Conservation (phyloP, 192 early-diverging fungal genomes). For the Rhizophagus prolifer region DNA sequence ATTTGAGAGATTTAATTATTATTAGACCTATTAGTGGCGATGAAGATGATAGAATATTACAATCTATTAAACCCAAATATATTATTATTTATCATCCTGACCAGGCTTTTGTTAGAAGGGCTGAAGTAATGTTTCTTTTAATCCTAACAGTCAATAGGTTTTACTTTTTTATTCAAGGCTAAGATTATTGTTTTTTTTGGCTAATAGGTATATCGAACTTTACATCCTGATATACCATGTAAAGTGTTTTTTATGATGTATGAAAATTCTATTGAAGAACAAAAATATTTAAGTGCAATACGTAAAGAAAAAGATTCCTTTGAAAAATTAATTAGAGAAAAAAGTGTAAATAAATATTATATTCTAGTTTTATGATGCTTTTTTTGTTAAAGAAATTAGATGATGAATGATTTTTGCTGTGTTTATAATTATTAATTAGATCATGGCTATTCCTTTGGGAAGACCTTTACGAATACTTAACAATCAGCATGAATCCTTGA, state of each 20-base stretch:
- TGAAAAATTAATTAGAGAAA: slow-evolving; percentile 86
- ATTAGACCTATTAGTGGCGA: slow-evolving; percentile 61
- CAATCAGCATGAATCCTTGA: slow-evolving; percentile 29
- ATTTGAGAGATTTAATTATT: slow-evolving; percentile 49
- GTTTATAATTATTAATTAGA: slow-evolving; percentile 38
- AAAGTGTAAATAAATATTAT: slow-evolving; percentile 56
- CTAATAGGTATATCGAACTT: slow-evolving; percentile 53
- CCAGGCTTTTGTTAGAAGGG: slow-evolving; percentile 78
- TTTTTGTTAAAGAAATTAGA: background rate
- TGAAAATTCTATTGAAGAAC: slow-evolving; percentile 94
- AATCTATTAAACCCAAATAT: slow-evolving; percentile 67
- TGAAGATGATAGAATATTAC: slow-evolving; percentile 63
- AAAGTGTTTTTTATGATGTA: slow-evolving; percentile 94
- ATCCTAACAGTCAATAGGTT: background rate
- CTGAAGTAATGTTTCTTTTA: slow-evolving; percentile 59
- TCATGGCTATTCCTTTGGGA: slow-evolving; percentile 77
- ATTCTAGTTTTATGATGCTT: background rate
- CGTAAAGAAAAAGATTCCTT: slow-evolving; percentile 92
- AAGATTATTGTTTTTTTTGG: background rate
- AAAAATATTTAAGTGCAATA: slow-evolving; percentile 80
- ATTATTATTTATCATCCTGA: slow-evolving; percentile 94
- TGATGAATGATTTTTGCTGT: background rate
- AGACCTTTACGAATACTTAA: slow-evolving; percentile 23
- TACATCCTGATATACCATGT: slow-evolving; percentile 50
- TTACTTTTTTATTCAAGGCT: background rate